phyloP scores from a whole-genome alignment of 2,329 filamentous ascomycete species.

The Trichoderma sp. region DNA sequence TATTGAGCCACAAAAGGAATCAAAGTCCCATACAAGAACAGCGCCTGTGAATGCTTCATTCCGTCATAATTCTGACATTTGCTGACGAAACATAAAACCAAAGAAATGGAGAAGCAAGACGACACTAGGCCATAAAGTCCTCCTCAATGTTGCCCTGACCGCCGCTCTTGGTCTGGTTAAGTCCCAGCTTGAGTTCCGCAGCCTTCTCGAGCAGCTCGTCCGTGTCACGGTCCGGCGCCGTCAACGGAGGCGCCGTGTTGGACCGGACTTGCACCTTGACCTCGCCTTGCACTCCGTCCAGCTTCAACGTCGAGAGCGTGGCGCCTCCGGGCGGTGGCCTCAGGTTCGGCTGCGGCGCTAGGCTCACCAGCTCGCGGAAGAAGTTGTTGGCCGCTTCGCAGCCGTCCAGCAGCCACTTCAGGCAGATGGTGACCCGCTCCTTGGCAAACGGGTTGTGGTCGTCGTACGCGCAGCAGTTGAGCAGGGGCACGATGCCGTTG shows the following conservation, averaged over 20 bases:
- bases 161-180: slow-evolving; percentile 11
- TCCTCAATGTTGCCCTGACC: slow-evolving; percentile 44
- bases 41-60: background rate
- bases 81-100: background rate
- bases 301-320: slow-evolving; percentile 50
- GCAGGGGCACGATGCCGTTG: slow-evolving; percentile 81
- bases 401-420: slow-evolving; percentile 80
- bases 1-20: too few relatives aligned
- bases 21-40: background rate
- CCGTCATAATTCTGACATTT: background rate
- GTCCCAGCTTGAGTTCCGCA: slow-evolving; percentile 46
- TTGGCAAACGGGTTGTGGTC: slow-evolving; percentile 93
- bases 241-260: slow-evolving; percentile 34
- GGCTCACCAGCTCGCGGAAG: slow-evolving; percentile 63
- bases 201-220: slow-evolving; percentile 49
- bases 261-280: slow-evolving; percentile 57
- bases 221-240: slow-evolving; percentile 29
- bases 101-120: background rate
- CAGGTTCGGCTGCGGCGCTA: slow-evolving; percentile 46
- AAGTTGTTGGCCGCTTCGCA: slow-evolving; percentile 73
- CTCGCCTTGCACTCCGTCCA: slow-evolving; percentile 60
- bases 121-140: slow-evolving; percentile 48
- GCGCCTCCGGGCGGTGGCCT: slow-evolving; percentile 41
- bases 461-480: slow-evolving; percentile 89
- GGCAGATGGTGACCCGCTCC: slow-evolving; percentile 83